These are phyloP conservation scores for Camellia granthamiana DNA, from an alignment of 148 eudicot species.

Conservation along the genomic window DNA sequence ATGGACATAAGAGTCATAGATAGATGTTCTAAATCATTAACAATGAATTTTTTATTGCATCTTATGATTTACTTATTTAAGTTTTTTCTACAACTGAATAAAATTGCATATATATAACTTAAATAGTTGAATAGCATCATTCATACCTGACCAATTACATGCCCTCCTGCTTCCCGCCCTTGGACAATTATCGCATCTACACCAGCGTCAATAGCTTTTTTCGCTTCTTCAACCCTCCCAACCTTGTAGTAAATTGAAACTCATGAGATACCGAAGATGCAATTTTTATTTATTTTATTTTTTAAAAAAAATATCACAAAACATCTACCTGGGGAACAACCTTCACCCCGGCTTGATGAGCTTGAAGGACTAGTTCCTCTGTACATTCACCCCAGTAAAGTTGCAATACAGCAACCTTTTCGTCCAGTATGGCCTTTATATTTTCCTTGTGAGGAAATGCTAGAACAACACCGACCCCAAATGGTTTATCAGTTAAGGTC, in stretches of 20 bases:
- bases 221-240: slow-evolving; percentile 77
- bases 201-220: slow-evolving; percentile 58
- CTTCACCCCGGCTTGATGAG: slow-evolving; percentile 84
- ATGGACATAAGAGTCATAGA: background rate
- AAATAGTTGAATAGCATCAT: background rate
- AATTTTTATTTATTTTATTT: background rate
- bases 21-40: background rate
- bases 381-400: slow-evolving; percentile 90
- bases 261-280: background rate
- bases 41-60: background rate
- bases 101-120: background rate
- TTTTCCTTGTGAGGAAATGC: slow-evolving; percentile 94
- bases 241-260: slow-evolving; percentile 37
- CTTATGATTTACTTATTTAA: background rate
- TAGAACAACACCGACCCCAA: slow-evolving; percentile 79
- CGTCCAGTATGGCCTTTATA: slow-evolving; percentile 73
- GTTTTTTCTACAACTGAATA: background rate
- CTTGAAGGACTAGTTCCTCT: slow-evolving; percentile 60
- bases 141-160: slow-evolving; percentile 86
- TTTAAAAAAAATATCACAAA: background rate
- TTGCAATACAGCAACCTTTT: slow-evolving; percentile 79
- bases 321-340: slow-evolving; percentile 83
- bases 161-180: slow-evolving; percentile 96
- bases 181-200: slow-evolving; percentile 93
- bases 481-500: slow-evolving; percentile 72